Conservation (phyloP, 2,329 filamentous ascomycete species). For the Colletotrichum spinosum region DNA sequence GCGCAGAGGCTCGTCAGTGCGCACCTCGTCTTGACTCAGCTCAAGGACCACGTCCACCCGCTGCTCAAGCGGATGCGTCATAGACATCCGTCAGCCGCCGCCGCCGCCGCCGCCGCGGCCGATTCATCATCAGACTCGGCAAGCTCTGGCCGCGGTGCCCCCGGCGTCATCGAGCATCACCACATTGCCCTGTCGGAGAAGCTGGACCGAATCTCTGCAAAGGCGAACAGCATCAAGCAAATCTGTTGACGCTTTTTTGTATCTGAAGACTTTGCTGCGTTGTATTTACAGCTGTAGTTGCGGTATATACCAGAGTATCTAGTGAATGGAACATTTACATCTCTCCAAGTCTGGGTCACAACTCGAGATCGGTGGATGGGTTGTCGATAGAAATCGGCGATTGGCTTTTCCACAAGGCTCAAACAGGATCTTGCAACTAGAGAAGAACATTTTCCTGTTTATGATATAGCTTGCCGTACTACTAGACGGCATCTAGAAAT, state of each 20-base stretch:
- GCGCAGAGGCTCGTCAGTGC: slow-evolving; percentile 16
- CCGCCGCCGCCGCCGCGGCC: too few relatives aligned
- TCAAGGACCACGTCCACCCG: slow-evolving; percentile 18
- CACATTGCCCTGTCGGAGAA: slow-evolving; percentile 14
- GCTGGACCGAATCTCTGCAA: slow-evolving; percentile 6
- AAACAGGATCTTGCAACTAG: too few relatives aligned
- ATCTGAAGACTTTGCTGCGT: too few relatives aligned
- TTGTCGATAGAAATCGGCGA: too few relatives aligned
- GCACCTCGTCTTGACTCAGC: slow-evolving; percentile 19
- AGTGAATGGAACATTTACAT: too few relatives aligned
- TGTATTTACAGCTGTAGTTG: not conserved
- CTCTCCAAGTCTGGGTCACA: too few relatives aligned
- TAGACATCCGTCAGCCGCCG: slow-evolving; percentile 3
- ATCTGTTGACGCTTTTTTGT: not conserved
- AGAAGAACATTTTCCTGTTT: too few relatives aligned
- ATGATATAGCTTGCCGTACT: too few relatives aligned
- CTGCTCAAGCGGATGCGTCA: slow-evolving; percentile 20
- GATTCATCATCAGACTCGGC: not conserved
- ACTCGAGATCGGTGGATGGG: too few relatives aligned
- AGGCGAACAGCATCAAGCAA: slow-evolving; percentile 18
- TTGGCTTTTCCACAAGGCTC: too few relatives aligned
- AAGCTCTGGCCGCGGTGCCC: not conserved
- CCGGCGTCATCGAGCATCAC: slow-evolving; percentile 19
- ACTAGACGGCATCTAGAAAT: too few relatives aligned
- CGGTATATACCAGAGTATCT: too few relatives aligned